Base-by-base conservation (phyloP, 495 filamentous ascomycete species). In the Xylaria nigripes region DNA sequence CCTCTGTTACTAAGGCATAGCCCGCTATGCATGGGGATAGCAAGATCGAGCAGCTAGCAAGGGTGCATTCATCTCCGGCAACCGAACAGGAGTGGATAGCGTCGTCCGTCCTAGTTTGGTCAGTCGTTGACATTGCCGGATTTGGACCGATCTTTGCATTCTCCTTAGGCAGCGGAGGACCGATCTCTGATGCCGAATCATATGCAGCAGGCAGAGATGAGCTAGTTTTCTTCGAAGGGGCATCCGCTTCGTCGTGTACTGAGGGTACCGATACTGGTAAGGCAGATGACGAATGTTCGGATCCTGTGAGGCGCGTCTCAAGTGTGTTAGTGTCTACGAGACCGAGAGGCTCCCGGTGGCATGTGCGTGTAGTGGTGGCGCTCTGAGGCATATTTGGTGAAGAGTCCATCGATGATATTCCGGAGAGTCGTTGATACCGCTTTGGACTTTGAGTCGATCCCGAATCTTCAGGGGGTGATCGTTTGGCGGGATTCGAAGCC, bases 11-110 rank as follows among this genome's bases (percentile, higher is more conserved):
- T 61, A 61, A 73, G 15, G 68, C 63, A 18, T 62, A 68, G 9
- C 57, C 50, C 6, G 76, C 55, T 15, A 79, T 70, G 50, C 70
- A 78, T 0, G 76, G 77, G 0, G 71, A 58, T 2, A 80, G 63
- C 6, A 79, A 53, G 51, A 80, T 63, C 2, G 72, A 67, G 50
- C 62, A 74, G 19, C 58, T 62, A 5, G 51, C 42, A 7, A 78
- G 53, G 2, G 55, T 53, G 50, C 75, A 78, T 29, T 55, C 57
- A 3, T 59, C 24, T 2, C 50, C 32, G 21, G 36, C 57, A 6
- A 57, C 23, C 4, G 59, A 55, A 43, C 62, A 65, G n/a, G 43
- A 40, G 9, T 30, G 13, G 23, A 29, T 16, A 25, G 43, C 29
- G 18, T 34, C 27, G 27, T 43, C 45, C 25, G 0, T 13, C 29